Base-by-base conservation (phyloP, 139 green algal species). In the Chlorella sorokiniana region DNA sequence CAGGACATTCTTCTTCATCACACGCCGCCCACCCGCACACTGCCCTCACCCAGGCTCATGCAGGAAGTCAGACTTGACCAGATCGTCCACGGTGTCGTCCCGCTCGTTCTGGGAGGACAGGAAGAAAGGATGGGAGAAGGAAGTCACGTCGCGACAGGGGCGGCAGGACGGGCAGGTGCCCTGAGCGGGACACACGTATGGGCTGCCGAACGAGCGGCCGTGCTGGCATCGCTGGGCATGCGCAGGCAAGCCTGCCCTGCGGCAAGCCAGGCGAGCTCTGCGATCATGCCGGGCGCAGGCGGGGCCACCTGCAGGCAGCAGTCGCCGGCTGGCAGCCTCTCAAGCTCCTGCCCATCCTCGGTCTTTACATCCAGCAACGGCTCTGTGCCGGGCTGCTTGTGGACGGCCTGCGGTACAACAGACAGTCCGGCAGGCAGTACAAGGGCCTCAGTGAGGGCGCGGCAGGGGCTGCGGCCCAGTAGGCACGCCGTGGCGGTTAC, bases 81-180 rank as follows among this genome's bases (percentile, higher is more conserved):
- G 54, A 69, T 93, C 89, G 38, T 93, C 89, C 63, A 93, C 79
- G 4, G 81, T 89, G 81, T 93, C 89, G 59, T 93, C 89, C 7
- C 89, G 72, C 68, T 91, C 88, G 48, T 92, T 93, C 65, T 90
- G 86, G 31, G 88, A 38, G 9, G 22, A 82, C 20, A 0, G 6
- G 10, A 11, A 23, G 1, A 23, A 27, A 31, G 14, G 33, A 71
- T 27, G 8, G 14, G 35, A 25, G 33, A 44, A 8, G 56, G 16
- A 6, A 65, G 48, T 16, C 16, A 56, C 16, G 48, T 16, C 16
- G 48, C 11, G 14, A 56, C 14, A 56, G 16, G 16, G 48, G 48
- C 48, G 16, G 14, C 14, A 56, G 48, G 16, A 11, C 11, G 48
- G 11, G 48, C 48, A 56, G 48, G 16, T 25, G 48, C 11, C 14